phyloP scores from a whole-genome alignment of 139 green algal species.

The Asterochloris erici region DNA sequence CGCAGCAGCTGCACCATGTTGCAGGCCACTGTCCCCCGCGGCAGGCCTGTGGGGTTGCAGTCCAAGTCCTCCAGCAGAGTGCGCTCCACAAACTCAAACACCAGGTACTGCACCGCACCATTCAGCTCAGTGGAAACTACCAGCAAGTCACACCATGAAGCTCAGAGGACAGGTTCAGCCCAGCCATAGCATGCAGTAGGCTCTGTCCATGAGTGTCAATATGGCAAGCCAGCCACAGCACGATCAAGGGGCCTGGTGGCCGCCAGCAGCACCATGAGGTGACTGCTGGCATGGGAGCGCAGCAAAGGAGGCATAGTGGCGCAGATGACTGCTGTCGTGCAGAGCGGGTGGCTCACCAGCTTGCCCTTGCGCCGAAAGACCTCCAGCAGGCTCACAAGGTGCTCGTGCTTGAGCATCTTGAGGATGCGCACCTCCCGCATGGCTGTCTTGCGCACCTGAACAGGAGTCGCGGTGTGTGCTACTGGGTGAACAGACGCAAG shows the following conservation, averaged over 20 bases:
- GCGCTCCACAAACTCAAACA: slow-evolving; percentile 89
- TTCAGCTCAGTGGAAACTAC: too few relatives aligned
- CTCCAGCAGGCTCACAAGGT: slow-evolving; percentile 90
- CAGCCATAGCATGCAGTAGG: too few relatives aligned
- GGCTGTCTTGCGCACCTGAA: slow-evolving; percentile 70
- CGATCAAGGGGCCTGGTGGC: too few relatives aligned
- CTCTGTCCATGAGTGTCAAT: too few relatives aligned
- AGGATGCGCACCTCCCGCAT: slow-evolving; percentile 86
- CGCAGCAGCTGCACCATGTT: slow-evolving; percentile 76
- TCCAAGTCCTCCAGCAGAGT: slow-evolving; percentile 68
- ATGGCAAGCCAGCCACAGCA: too few relatives aligned
- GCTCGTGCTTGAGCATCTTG: slow-evolving; percentile 50
- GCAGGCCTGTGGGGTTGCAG: not conserved
- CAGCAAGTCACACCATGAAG: too few relatives aligned
- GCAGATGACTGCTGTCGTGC: too few relatives aligned
- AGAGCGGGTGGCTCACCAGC: slow-evolving; percentile 27
- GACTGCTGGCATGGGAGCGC: too few relatives aligned
- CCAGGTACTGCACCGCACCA: slow-evolving; percentile 53
- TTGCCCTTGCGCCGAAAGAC: slow-evolving; percentile 77
- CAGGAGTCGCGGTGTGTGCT: not conserved
- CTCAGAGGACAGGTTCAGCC: too few relatives aligned
- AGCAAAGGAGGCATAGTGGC: too few relatives aligned
- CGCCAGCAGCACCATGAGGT: too few relatives aligned
- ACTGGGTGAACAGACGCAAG: not conserved
- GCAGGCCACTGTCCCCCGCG: slow-evolving; percentile 31